A percentile compares a stretch with the other conserved stretches of the same genome.
Conservation (phyloP, 257 asterid species). For the Plantago elongata region DNA sequence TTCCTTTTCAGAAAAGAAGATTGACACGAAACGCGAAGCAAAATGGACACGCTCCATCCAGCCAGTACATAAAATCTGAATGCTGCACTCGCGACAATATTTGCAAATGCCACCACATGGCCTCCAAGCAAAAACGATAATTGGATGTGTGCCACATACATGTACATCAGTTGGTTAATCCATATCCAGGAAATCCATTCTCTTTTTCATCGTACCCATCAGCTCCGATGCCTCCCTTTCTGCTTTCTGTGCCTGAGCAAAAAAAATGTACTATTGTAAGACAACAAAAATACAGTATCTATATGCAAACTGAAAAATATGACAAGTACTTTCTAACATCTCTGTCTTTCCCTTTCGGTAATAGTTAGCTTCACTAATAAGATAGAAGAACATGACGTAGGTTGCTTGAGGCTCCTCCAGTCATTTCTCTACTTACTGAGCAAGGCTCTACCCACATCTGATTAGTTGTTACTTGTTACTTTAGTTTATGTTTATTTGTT, state of each 20-base stretch:
- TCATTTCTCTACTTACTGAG: too few species aligned
- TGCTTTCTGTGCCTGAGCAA: conserved; percentile 76
- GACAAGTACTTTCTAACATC: too few species aligned
- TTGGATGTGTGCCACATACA: conserved; percentile 2
- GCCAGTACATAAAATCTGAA: conserved; percentile 8
- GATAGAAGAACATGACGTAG: too few species aligned
- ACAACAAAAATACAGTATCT: not conserved
- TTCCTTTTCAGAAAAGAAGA: not conserved
- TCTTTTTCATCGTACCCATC: conserved; percentile 83
- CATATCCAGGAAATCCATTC: conserved; percentile 97
- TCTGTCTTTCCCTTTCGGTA: too few species aligned
- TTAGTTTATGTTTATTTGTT: too few species aligned
- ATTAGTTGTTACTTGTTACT: too few species aligned
- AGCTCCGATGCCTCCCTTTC: conserved; percentile 87
- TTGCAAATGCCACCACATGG: conserved; percentile 23
- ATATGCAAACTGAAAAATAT: not conserved
- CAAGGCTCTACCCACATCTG: too few species aligned
- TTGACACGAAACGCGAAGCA: not conserved
- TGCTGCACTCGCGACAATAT: conserved; percentile 19
- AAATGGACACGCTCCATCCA: conserved; percentile 11
- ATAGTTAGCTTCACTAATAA: too few species aligned
- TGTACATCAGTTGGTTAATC: conserved; percentile 39
- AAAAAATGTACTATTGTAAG: not conserved
- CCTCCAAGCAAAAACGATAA: conserved; percentile 12
- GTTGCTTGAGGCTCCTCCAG: too few species aligned